Conservation (phyloP, 164 flowering plant species). For the Echeveria elegans region DNA sequence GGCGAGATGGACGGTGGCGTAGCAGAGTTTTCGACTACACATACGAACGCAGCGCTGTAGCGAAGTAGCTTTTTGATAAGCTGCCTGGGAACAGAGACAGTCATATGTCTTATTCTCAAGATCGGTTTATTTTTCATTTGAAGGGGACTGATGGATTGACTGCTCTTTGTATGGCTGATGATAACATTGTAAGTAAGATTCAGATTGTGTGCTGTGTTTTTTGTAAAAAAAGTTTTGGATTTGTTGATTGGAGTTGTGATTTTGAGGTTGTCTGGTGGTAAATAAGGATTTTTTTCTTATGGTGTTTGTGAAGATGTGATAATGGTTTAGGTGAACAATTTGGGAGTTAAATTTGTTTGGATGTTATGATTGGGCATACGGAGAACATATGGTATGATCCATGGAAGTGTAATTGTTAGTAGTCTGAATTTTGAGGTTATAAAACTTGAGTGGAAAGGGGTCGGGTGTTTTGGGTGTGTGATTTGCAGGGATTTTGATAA, state of each 20-base stretch:
- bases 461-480: no score
- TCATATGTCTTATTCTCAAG: slow-evolving; percentile 43
- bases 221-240: no score
- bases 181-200: slow-evolving; percentile 35
- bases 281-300: neutral
- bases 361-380: no score
- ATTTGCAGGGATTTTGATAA: no score
- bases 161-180: slow-evolving; percentile 55
- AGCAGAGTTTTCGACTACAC: slow-evolving; percentile 39
- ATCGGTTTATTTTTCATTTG: slow-evolving; percentile 44
- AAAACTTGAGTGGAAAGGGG: no score
- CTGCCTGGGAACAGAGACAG: slow-evolving; percentile 33
- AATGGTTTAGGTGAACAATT: no score
- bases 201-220: no score
- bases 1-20: slow-evolving; percentile 47
- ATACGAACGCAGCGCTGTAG: slow-evolving; percentile 44
- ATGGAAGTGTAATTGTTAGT: no score
- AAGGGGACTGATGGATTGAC: slow-evolving; percentile 52
- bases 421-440: neutral
- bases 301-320: neutral
- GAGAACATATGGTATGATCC: no score
- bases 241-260: no score
- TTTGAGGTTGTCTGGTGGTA: neutral
- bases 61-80: slow-evolving; percentile 42
- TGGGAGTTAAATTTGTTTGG: neutral